Evolutionary conservation across 1,139 yeast species (phyloP).

Genomic region (Martiniozyma asiatica): DNA sequence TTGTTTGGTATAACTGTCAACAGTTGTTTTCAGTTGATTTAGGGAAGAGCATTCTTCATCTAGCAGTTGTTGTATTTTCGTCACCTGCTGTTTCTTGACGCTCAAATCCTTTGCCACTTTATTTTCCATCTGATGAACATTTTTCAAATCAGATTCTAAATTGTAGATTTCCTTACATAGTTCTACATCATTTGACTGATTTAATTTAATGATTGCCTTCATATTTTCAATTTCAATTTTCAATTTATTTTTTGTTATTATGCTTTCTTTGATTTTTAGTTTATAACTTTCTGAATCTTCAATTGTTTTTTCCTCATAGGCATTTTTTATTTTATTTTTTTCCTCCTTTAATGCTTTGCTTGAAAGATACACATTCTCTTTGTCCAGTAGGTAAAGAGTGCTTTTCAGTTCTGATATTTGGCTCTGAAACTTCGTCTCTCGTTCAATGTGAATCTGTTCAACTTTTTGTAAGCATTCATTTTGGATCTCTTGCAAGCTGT

Average conservation of each 20-base stretch:
- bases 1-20: no score
- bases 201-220: no score
- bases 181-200: no score
- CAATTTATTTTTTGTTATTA: slow-evolving; percentile 1
- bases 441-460: background rate
- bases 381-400: no score
- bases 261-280: background rate
- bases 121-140: no score
- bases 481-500: slow-evolving; percentile 4
- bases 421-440: slow-evolving; percentile 7
- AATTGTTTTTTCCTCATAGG: slow-evolving; percentile 4
- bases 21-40: no score
- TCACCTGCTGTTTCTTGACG: no score
- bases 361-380: no score
- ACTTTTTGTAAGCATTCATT: slow-evolving; percentile 5
- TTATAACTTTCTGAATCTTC: background rate
- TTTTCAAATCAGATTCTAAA: no score
- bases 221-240: background rate
- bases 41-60: background rate
- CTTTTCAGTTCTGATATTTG: slow-evolving; percentile 12
- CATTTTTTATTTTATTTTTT: background rate
- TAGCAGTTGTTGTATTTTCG: no score
- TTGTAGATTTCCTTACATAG: no score
- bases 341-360: slow-evolving; percentile 3
- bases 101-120: no score